Evolutionary conservation across 129 eudicot genomes (phyloP).

Genomic region (Saposhnikovia divaricata): DNA sequence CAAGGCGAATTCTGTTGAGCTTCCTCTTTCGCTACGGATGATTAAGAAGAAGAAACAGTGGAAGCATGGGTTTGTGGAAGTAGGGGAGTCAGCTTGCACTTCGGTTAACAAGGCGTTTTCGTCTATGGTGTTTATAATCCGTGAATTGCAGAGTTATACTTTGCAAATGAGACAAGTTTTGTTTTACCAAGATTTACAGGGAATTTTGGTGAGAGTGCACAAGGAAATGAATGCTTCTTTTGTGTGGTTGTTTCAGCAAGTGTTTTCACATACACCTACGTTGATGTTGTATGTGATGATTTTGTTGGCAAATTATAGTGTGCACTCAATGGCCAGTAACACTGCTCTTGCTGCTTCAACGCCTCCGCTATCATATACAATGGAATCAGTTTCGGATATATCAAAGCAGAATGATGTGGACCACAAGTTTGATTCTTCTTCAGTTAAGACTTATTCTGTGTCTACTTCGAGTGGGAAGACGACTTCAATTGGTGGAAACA

Average conservation of each 20-base stretch:
- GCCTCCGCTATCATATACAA: slow-evolving; percentile 1
- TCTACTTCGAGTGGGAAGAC: slow-evolving; percentile 41
- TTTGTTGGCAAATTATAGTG: slow-evolving; percentile 73
- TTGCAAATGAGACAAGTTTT: slow-evolving; percentile 67
- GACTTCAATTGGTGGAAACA: slow-evolving; percentile 51
- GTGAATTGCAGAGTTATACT: slow-evolving; percentile 74
- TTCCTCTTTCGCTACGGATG: slow-evolving; percentile 75
- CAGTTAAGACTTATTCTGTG: slow-evolving; percentile 25
- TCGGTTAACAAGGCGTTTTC: slow-evolving; percentile 86
- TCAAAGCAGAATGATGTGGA: slow-evolving; percentile 6
- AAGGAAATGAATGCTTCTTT: slow-evolving; percentile 88
- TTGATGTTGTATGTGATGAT: slow-evolving; percentile 88
- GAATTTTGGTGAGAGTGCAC: slow-evolving; percentile 58
- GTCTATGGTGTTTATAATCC: slow-evolving; percentile 85
- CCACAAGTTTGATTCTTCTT: slow-evolving; percentile 37
- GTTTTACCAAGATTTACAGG: slow-evolving; percentile 69
- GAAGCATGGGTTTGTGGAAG: slow-evolving; percentile 49
- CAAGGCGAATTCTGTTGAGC: slow-evolving; percentile 63
- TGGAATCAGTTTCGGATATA: slow-evolving; percentile 13
- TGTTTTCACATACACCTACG: slow-evolving; percentile 78
- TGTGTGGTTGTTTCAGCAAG: slow-evolving; percentile 92
- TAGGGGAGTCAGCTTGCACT: slow-evolving; percentile 59
- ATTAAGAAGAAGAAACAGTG: slow-evolving; percentile 68
- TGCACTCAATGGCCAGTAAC: slow-evolving; percentile 51
- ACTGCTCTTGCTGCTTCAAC: slow-evolving; percentile 31